Base-by-base conservation (phyloP, 2,329 filamentous ascomycete species). In the Colletotrichum sp. region DNA sequence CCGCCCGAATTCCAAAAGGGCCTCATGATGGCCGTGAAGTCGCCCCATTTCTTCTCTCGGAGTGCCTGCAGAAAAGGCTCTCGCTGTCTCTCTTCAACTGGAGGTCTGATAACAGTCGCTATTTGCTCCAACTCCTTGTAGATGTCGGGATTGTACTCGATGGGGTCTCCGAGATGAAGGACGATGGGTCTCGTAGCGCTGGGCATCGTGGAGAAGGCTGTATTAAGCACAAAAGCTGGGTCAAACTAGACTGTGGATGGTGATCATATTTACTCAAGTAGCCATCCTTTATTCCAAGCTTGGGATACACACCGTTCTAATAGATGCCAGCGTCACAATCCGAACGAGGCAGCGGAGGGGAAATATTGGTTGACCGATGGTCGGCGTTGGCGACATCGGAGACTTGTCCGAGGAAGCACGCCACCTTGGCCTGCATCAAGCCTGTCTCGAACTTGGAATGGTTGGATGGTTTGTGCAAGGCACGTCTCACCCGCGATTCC, bases 1-100 rank as follows among this genome's bases (percentile, higher is more conserved):
- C 90, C 90, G 2, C 92, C 92, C 0, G 91, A 92, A 73, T 90
- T 89, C 90, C 91, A 93, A 81, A 92, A 92, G 0, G 91, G 91
- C 4, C 91, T 85, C 77, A 91, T 90, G 62, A 87, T 82, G 3
- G 84, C 86, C 14, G 79, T 76, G 69, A 88, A 87, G 75, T 86
- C 79, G 2, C 86, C 86, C 85, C 84, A 87, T 82, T 83, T 83
- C 64, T 79, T 80, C 12, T 84, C 81, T 26, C 80, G 80, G 16
- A 87, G 78, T 3, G 82, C 83, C 55, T 83, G 79, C 9, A 87
- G 79, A 65, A 86, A 87, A 7, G 81, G 79, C 18, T 77, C 79
- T 9, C 86, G 78, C 64, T 86, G 81, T 12, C 85, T 81, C 69
- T 87, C 86, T 48, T 83, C 83, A 1, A 76, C 28, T 1, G 82